phyloP scores from a whole-genome alignment of 75 land plant species.

The Sequoia sempervirens region DNA sequence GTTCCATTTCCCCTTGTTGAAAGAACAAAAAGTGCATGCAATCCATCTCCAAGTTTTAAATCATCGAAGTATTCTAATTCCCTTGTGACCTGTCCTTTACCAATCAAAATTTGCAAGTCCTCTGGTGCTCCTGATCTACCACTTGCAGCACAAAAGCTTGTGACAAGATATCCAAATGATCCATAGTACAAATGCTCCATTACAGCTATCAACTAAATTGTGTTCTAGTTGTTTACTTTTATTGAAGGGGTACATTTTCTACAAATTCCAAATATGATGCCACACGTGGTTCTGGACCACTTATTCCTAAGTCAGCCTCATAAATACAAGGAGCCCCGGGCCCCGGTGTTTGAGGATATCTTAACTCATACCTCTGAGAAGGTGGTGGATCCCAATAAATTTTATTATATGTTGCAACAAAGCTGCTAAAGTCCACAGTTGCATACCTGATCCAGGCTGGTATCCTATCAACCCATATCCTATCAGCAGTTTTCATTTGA shows the following conservation, averaged over 20 bases:
- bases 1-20: too few relatives aligned
- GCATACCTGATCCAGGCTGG: conserved; percentile 98
- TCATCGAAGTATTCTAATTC: too few relatives aligned
- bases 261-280: conserved; percentile 89
- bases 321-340: conserved; percentile 81
- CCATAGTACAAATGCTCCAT: conserved; percentile 98
- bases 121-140: conserved; percentile 94
- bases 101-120: conserved; percentile 85
- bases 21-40: too few relatives aligned
- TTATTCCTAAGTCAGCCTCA: conserved; percentile 96
- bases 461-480: conserved; percentile 74
- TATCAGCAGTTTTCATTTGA: conserved; percentile 66
- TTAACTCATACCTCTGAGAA: conserved; percentile 78
- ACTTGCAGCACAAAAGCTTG: conserved; percentile 93
- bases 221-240: conserved; percentile 78
- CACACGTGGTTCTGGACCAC: conserved; percentile 74
- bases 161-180: conserved; percentile 96
- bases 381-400: conserved; percentile 91
- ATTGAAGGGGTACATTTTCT: conserved; percentile 81
- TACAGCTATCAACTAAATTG: conserved; percentile 94
- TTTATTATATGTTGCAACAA: conserved; percentile 92
- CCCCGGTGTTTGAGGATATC: conserved; percentile 68
- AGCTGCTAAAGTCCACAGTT: conserved; percentile 59
- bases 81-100: conserved; percentile 58
- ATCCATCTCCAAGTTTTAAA: too few relatives aligned